Conservation (phyloP, 495 filamentous ascomycete species). For the Annulohypoxylon nitens region DNA sequence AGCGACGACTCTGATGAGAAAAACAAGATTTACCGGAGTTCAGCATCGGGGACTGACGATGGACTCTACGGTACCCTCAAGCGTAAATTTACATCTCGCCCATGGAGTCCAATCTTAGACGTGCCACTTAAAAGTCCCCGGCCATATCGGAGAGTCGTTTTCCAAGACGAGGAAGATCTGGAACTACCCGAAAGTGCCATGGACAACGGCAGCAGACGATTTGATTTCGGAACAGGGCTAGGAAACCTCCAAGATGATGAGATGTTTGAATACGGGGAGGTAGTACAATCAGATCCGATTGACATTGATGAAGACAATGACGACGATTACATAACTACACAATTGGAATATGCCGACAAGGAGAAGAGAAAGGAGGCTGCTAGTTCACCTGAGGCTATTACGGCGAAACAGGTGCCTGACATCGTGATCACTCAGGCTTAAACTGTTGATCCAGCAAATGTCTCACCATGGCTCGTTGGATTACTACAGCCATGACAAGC, state of each 20-base stretch:
- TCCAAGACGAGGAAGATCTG: neutral
- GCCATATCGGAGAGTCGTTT: neutral
- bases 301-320: neutral
- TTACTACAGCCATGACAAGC: neutral
- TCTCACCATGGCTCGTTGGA: neutral
- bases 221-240: neutral
- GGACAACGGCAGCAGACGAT: neutral
- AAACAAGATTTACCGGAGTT: neutral
- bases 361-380: neutral
- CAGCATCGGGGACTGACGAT: neutral
- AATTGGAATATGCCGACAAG: neutral
- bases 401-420: neutral
- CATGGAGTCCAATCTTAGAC: neutral
- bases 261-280: neutral
- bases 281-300: neutral
- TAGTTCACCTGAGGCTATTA: neutral
- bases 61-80: neutral
- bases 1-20: neutral
- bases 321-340: neutral
- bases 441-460: neutral
- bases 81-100: neutral
- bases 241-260: neutral
- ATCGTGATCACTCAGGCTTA: conserved; percentile 1
- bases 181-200: neutral
- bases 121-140: too few species aligned